A percentile compares a stretch with the other conserved stretches of the same genome.
Evolutionary conservation across 805 yeast genomes (phyloP).

Genomic region (Kodamaea fukazawae): DNA sequence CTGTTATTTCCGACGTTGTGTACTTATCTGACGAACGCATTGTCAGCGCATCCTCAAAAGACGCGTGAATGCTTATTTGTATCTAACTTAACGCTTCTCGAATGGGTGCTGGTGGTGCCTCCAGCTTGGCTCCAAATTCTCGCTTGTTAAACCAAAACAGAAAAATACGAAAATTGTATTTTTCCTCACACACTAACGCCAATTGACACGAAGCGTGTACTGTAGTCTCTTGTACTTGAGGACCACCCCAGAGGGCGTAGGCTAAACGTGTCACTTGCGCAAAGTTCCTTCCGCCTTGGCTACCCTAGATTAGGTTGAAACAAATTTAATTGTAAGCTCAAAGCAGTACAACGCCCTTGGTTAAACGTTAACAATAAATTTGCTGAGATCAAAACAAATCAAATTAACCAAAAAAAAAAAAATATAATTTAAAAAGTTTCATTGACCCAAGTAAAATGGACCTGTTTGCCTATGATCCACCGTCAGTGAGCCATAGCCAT

Average conservation of each 20-base stretch:
- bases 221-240: neutral
- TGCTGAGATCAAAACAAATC: slow-evolving; percentile 6
- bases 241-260: neutral
- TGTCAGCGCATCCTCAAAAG: too few relatives aligned
- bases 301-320: too few relatives aligned
- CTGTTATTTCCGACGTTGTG: too few relatives aligned
- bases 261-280: neutral
- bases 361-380: neutral
- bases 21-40: too few relatives aligned
- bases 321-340: too few relatives aligned
- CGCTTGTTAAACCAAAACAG: slow-evolving; percentile 7
- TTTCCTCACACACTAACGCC: slow-evolving; percentile 1
- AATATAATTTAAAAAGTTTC: neutral
- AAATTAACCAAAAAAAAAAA: slow-evolving; percentile 2
- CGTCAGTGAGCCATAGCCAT: slow-evolving; percentile 5
- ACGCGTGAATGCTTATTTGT: too few relatives aligned
- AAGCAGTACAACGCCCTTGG: too few relatives aligned
- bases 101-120: too few relatives aligned
- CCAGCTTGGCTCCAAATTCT: neutral
- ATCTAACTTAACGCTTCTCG: too few relatives aligned
- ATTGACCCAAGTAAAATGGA: slow-evolving; percentile 3
- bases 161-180: slow-evolving; percentile 2
- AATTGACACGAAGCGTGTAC: neutral
- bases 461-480: slow-evolving; percentile 5
- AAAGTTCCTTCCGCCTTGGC: neutral